Conservation (phyloP, 164 flowering plant genomes). For the Berberis vulgaris region DNA sequence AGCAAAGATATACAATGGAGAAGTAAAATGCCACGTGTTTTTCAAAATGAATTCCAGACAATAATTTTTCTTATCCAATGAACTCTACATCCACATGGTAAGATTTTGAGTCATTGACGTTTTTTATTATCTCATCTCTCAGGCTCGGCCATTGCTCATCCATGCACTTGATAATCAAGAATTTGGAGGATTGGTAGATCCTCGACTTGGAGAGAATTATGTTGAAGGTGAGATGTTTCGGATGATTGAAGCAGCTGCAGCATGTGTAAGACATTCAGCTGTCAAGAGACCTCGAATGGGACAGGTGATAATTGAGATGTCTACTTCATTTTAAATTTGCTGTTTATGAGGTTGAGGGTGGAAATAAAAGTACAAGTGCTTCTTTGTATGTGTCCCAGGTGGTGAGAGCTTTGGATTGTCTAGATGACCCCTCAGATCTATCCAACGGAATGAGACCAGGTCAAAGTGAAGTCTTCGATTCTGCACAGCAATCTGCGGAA, state of each 20-base stretch:
- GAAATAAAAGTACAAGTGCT: neutral
- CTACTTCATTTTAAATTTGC: neutral
- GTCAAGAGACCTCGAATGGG: conserved; percentile 79
- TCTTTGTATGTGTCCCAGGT: conserved; percentile 31
- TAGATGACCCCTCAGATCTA: conserved; percentile 39
- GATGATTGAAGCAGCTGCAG: conserved; percentile 32
- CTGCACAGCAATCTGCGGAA: conserved; percentile 65
- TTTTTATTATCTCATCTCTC: neutral
- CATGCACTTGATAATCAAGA: conserved; percentile 48
- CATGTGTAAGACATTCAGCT: conserved; percentile 87
- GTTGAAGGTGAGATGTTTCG: conserved; percentile 56
- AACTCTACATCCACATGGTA: too few species aligned
- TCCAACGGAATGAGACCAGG: conserved; percentile 79
- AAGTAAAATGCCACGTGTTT: too few species aligned
- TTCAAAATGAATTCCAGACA: too few species aligned
- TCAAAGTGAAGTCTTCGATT: conserved; percentile 53
- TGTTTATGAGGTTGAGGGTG: neutral
- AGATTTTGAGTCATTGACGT: neutral
- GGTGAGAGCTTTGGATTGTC: conserved; percentile 56
- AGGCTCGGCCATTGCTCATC: conserved; percentile 82
- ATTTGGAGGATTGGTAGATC: conserved; percentile 53
- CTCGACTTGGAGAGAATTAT: conserved; percentile 55
- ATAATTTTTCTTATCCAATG: too few species aligned
- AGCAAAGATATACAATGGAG: too few species aligned
- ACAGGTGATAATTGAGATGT: conserved; percentile 39